Base-by-base conservation (phyloP, 2,329 filamentous ascomycete genomes). In the Paecilomyces fulvus region DNA sequence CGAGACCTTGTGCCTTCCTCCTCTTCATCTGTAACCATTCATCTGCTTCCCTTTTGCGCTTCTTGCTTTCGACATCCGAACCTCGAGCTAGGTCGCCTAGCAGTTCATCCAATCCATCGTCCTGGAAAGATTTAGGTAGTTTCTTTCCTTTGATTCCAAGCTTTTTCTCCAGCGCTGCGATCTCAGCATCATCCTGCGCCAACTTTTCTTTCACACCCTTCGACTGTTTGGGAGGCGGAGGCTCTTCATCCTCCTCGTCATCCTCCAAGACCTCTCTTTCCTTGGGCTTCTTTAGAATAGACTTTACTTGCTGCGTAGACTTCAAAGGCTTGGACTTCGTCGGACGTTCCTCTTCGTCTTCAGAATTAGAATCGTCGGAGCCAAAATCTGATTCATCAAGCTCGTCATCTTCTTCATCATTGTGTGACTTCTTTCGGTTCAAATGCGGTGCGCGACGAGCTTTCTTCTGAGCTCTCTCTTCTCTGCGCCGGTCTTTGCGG, bases 131-230 rank as follows among this genome's bases (percentile, higher is more conserved):
- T 61, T 88, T 87, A 0, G 86, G 85, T 4, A 90, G 72, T 30
- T 83, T 86, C 66, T 90, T 95, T 23, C 84, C 83, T 67, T 86
- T 89, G 6, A 96, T 80, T 0, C 94, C 92, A 2, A 99, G 76
- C 66, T 89, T 95, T 70, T 87, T 91, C 75, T 99, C 94, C 30
- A 96, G 77, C 2, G 85, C 85, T 20, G 87, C 86, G 63, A 99
- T 97, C 64, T 96, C 90, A 1, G 85, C 89, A 66, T 97, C 91
- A 57, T 99, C 92, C 59, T 89, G 79, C 0, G 83, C 85, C 3
- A 96, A 76, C 63, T 82, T 84, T 3, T 86, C 81, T 66, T 80
- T 83, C n/a, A 84, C 76, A 0, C 63, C 64, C 58, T 66, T 67
- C 0, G 76, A 71, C 23, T 73, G 54, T 53, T 67, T 66, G 10